A percentile compares a stretch with the other conserved stretches of the same genome.
phyloP scores from a whole-genome alignment of 495 filamentous ascomycete genomes.

The Neurospora intermedia region DNA sequence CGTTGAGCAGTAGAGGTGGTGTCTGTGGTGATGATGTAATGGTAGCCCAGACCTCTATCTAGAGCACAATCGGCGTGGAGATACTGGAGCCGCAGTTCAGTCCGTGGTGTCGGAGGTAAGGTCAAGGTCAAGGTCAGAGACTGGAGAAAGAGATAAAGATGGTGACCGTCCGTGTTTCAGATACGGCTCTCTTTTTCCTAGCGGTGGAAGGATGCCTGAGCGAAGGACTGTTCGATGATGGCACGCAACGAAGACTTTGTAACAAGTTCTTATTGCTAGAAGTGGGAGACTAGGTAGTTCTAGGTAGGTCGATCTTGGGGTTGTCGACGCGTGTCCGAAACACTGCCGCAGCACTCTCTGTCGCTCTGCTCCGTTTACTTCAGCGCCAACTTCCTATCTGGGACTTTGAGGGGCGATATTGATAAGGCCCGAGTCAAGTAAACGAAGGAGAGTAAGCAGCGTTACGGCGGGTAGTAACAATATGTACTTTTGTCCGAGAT shows the following conservation, averaged over 20 bases:
- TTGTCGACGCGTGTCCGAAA: neutral
- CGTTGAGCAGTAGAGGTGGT: neutral
- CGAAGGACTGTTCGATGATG: neutral
- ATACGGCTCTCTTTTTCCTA: neutral
- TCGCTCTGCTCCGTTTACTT: neutral
- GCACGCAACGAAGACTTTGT: neutral
- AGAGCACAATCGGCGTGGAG: neutral
- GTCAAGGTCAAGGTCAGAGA: neutral
- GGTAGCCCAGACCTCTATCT: constrained; percentile 1
- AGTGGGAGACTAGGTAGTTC: neutral
- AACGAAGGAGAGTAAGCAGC: neutral
- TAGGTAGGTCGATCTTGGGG: neutral
- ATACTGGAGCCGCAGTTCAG: neutral
- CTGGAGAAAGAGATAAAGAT: neutral
- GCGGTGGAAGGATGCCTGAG: neutral
- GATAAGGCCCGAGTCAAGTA: neutral
- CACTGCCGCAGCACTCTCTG: neutral
- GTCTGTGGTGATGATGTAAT: neutral
- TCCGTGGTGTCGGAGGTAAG: neutral
- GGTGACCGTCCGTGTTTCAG: neutral
- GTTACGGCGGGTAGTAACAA: neutral
- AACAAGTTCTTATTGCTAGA: neutral
- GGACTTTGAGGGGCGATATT: neutral
- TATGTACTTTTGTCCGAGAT: neutral
- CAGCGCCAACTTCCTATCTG: neutral